phyloP scores from a whole-genome alignment of 148 eudicot genomes.

The Dysphania ambrosioides region DNA sequence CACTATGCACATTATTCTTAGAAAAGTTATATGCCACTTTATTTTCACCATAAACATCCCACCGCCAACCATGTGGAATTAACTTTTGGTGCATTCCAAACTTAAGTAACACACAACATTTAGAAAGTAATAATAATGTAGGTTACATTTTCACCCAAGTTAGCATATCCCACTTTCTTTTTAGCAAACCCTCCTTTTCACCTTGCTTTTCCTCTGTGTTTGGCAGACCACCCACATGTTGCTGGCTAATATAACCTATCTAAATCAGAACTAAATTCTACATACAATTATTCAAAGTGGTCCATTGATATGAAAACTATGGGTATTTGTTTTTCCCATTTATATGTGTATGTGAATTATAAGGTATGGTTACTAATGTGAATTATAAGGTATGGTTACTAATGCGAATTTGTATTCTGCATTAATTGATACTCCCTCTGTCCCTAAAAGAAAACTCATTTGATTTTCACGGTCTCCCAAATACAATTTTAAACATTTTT shows the following conservation, averaged over 20 bases:
- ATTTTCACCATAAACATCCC: background rate
- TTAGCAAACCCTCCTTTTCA: background rate
- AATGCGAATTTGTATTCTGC: background rate
- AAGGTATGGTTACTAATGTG: background rate
- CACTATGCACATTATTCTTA: too few relatives aligned
- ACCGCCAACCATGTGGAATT: conserved; percentile 13
- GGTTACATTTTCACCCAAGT: background rate
- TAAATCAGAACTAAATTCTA: background rate
- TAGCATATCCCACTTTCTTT: background rate
- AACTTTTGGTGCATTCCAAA: background rate
- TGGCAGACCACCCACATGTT: conserved; percentile 22
- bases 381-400: too few relatives aligned
- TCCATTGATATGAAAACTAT: too few relatives aligned
- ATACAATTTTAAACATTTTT: too few relatives aligned
- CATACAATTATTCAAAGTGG: conserved; percentile 4
- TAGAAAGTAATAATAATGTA: background rate
- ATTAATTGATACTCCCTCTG: too few relatives aligned
- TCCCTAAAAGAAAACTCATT: too few relatives aligned
- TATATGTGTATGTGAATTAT: background rate
- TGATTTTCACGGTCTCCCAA: too few relatives aligned
- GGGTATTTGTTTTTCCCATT: background rate
- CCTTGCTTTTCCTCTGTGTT: conserved; percentile 8
- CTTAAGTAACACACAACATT: conserved; percentile 10
- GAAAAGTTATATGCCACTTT: too few relatives aligned
- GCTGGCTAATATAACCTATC: background rate